These are phyloP conservation scores for Hypericum perforatum DNA, from an alignment of 345 rosid genomes.

Conservation along the genomic window DNA sequence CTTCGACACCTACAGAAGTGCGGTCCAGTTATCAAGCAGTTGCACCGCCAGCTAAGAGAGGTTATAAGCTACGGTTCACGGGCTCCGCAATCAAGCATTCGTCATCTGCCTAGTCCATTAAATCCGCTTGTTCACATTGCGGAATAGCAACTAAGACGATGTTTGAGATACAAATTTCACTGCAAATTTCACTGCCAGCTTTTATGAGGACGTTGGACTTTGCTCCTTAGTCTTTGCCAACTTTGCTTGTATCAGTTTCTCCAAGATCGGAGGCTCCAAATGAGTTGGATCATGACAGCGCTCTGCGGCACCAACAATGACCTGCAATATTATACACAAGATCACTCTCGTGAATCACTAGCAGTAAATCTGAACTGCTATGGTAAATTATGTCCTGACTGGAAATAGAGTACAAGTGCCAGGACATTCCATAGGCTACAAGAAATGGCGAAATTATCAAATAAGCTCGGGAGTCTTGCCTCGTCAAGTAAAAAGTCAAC, in stretches of 20 bases:
- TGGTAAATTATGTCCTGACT: neutral
- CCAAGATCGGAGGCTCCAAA: constrained; percentile 87
- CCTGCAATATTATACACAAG: constrained; percentile 34
- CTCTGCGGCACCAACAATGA: constrained; percentile 86
- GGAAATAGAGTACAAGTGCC: neutral
- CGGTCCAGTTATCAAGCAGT: too few relatives aligned
- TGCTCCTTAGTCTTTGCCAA: constrained; percentile 50
- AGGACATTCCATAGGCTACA: neutral
- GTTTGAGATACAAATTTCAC: too few relatives aligned
- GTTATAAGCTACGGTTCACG: too few relatives aligned
- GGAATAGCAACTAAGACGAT: too few relatives aligned
- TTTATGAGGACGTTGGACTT: constrained; percentile 11
- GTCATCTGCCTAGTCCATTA: too few relatives aligned
- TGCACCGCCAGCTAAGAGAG: too few relatives aligned
- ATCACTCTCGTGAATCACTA: neutral
- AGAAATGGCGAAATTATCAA: too few relatives aligned
- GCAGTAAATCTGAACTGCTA: neutral
- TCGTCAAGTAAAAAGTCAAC: constrained; percentile 90
- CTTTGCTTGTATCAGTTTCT: constrained; percentile 85
- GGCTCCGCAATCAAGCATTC: too few relatives aligned
- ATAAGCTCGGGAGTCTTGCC: constrained; percentile 19
- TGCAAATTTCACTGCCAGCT: too few relatives aligned
- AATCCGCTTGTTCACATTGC: too few relatives aligned
- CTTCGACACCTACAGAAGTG: too few relatives aligned
- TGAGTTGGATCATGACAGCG: constrained; percentile 89